Evolutionary conservation across 2,329 filamentous ascomycete species (phyloP).

Genomic region (Colletotrichum melonis): DNA sequence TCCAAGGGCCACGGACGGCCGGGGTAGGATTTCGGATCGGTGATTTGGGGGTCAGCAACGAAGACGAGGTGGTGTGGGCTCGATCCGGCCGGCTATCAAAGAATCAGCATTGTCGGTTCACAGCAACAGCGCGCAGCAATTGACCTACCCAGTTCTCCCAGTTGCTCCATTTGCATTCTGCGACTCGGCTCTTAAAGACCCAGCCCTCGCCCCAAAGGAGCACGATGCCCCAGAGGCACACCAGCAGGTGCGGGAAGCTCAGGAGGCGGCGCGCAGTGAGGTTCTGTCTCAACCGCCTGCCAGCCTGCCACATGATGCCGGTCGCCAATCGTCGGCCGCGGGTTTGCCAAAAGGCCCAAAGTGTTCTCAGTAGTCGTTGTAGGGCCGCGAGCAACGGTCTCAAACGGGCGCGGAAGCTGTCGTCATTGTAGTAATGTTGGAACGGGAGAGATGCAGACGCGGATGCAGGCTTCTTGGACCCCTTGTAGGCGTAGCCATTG

Average conservation of each 20-base stretch:
- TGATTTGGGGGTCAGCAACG: constrained; percentile 90
- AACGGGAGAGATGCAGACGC: constrained; percentile 14
- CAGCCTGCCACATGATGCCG: constrained; percentile 23
- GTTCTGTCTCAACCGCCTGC: constrained; percentile 54
- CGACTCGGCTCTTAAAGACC: constrained; percentile 77
- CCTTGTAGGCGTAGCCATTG: constrained; percentile 40
- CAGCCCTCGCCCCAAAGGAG: constrained; percentile 88
- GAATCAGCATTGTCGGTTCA: constrained; percentile 7
- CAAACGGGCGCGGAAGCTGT: constrained; percentile 36
- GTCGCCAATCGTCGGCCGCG: constrained; percentile 24
- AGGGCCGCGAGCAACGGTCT: constrained; percentile 14
- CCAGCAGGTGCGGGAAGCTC: constrained; percentile 75
- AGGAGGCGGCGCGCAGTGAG: constrained; percentile 63
- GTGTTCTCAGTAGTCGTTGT: constrained; percentile 14
- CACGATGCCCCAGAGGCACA: constrained; percentile 79
- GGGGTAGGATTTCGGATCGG: constrained; percentile 95
- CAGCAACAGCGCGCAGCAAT: neutral
- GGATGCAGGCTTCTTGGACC: constrained; percentile 14
- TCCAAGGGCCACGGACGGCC: constrained; percentile 75
- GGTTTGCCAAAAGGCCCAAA: constrained; percentile 31
- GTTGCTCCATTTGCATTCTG: constrained; percentile 80
- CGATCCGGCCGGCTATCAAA: constrained; percentile 75
- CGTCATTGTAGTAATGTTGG: constrained; percentile 37
- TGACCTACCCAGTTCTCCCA: constrained; percentile 92
- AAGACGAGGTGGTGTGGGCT: constrained; percentile 87